Conservation (phyloP, 2,329 filamentous ascomycete species). For the Dactylellina sp. region DNA sequence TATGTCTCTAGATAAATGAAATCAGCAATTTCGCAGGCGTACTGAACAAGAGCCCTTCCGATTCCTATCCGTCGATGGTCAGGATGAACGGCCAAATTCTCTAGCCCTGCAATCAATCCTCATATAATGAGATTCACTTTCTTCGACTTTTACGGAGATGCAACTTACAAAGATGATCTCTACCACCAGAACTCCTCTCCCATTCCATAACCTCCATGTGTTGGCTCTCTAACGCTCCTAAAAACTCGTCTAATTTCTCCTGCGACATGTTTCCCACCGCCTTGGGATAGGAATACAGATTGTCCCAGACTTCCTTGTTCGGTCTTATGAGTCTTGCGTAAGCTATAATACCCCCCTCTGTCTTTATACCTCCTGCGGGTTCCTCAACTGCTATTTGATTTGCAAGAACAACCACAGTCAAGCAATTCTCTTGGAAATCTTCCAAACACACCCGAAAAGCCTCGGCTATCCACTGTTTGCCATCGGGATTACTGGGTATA, state of each 20-base stretch:
- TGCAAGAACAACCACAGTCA: slow-evolving; percentile 2
- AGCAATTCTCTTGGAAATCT: slow-evolving; percentile 18
- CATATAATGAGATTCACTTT: not conserved
- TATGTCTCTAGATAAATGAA: slow-evolving; percentile 13
- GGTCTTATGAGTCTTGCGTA: slow-evolving; percentile 33
- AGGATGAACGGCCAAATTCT: slow-evolving; percentile 36
- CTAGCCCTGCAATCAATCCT: slow-evolving; percentile 15
- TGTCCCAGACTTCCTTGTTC: slow-evolving; percentile 31
- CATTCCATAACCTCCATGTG: slow-evolving; percentile 26
- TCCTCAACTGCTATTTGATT: not conserved
- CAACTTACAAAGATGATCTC: slow-evolving; percentile 35
- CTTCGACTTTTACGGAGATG: no score
- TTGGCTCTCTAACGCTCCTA: slow-evolving; percentile 17
- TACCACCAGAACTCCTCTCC: not conserved
- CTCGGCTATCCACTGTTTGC: slow-evolving; percentile 24
- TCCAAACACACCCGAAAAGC: slow-evolving; percentile 34
- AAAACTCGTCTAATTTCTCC: slow-evolving; percentile 18
- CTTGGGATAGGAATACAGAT: slow-evolving; percentile 42
- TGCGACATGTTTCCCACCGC: slow-evolving; percentile 34
- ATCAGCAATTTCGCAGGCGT: slow-evolving; percentile 31
- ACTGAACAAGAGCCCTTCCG: slow-evolving; percentile 27
- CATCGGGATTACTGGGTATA: slow-evolving; percentile 26
- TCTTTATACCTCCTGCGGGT: not conserved
- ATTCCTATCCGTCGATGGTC: slow-evolving; percentile 21
- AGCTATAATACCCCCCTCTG: slow-evolving; percentile 1